Conservation (phyloP, 2,329 filamentous ascomycete genomes). For the Didymella arachidicola region DNA sequence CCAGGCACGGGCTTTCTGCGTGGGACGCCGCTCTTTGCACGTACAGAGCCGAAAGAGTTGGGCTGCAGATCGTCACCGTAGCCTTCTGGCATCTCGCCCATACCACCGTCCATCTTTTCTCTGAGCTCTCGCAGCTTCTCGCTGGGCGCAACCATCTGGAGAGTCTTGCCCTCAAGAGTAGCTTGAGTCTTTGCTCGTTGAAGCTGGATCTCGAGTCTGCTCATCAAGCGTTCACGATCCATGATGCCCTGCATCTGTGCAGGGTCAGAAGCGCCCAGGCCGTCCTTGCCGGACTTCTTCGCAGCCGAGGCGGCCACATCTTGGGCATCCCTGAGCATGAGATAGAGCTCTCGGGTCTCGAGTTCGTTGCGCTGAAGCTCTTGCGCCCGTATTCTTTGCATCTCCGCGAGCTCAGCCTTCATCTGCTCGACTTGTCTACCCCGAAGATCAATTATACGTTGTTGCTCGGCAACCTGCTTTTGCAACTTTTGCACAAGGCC, state of each 20-base stretch:
- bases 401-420: constrained; percentile 86
- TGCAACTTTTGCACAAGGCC: constrained; percentile 92
- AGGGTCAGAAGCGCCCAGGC: constrained; percentile 70
- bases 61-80: constrained; percentile 66
- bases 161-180: constrained; percentile 92
- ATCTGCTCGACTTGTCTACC: constrained; percentile 83
- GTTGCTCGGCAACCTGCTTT: constrained; percentile 91
- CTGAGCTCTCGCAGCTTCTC: constrained; percentile 90
- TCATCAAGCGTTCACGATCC: constrained; percentile 91
- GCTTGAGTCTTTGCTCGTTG: constrained; percentile 97
- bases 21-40: constrained; percentile 52
- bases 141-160: constrained; percentile 78
- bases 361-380: constrained; percentile 94
- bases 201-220: constrained; percentile 90
- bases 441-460: constrained; percentile 88
- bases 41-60: constrained; percentile 67
- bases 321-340: constrained; percentile 97
- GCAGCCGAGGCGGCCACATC: constrained; percentile 92
- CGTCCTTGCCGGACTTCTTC: constrained; percentile 63
- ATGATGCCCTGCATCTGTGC: constrained; percentile 88
- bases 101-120: constrained; percentile 85
- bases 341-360: constrained; percentile 93
- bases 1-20: constrained; percentile 51
- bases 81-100: constrained; percentile 55
- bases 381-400: constrained; percentile 85